A percentile compares a stretch with the other conserved stretches of the same genome.
Evolutionary conservation across 257 asterid genomes (phyloP).

Genomic region (Fraxinus quadrangulata): DNA sequence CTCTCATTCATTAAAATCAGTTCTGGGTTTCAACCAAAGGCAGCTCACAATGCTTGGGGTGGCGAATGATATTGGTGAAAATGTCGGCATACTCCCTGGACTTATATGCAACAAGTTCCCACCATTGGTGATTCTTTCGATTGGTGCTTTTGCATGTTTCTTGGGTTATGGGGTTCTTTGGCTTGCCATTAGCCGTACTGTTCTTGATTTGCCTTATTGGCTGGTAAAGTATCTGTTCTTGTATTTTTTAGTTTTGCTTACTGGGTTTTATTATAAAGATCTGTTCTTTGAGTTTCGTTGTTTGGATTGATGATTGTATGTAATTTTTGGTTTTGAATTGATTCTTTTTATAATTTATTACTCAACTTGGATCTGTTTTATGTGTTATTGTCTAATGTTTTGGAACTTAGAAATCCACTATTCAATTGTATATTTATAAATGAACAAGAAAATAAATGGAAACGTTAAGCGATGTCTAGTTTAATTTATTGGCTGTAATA

Average conservation of each 20-base stretch:
- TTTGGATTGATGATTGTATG: neutral
- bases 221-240: constrained; percentile 40
- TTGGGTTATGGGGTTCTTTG: constrained; percentile 73
- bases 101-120: constrained; percentile 53
- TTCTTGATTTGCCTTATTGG: constrained; percentile 55
- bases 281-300: constrained; percentile 14
- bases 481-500: neutral
- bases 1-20: constrained; percentile 69
- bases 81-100: constrained; percentile 68
- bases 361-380: neutral
- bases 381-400: neutral
- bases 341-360: neutral
- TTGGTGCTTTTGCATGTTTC: constrained; percentile 62
- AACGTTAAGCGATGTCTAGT: neutral
- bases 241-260: neutral
- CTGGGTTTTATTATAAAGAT: constrained; percentile 5
- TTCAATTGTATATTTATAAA: too few species aligned
- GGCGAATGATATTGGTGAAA: constrained; percentile 74
- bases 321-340: neutral
- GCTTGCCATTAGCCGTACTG: constrained; percentile 52
- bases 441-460: too few species aligned
- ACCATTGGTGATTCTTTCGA: constrained; percentile 60
- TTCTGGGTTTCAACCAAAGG: constrained; percentile 59
- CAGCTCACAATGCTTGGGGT: constrained; percentile 74
- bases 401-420: neutral